phyloP scores from a whole-genome alignment of 2,329 filamentous ascomycete species.

The Intubia oerlemansii region DNA sequence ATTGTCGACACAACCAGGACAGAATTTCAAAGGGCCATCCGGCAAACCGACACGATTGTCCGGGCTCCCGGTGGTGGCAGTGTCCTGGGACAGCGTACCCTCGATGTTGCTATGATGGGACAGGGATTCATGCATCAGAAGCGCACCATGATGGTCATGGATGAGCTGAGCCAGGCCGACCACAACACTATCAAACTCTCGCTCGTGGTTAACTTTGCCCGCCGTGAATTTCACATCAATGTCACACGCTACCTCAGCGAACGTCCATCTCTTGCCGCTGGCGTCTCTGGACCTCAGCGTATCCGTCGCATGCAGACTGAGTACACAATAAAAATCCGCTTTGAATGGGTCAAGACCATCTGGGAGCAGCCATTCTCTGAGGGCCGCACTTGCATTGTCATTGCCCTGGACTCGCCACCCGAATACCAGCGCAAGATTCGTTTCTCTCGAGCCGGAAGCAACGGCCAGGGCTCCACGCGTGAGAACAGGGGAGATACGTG shows the following conservation, averaged over 20 bases:
- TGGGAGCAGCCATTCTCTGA: slow-evolving; percentile 15
- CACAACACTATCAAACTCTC: slow-evolving; percentile 9
- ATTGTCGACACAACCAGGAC: slow-evolving; percentile 2
- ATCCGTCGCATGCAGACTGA: slow-evolving; percentile 1
- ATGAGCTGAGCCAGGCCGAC: slow-evolving; percentile 14
- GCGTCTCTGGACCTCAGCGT: background rate
- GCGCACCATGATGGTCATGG: slow-evolving; percentile 37
- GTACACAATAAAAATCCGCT: slow-evolving; percentile 22
- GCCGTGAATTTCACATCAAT: slow-evolving; percentile 3
- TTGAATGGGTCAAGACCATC: slow-evolving; percentile 24
- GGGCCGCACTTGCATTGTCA: slow-evolving; percentile 18
- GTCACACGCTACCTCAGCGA: slow-evolving; percentile 2
- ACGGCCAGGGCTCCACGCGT: slow-evolving; percentile 14
- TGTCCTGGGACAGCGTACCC: slow-evolving; percentile 15
- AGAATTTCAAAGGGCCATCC: slow-evolving; percentile 7
- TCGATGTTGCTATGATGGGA: slow-evolving; percentile 26
- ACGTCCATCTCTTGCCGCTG: no score
- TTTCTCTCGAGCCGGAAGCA: slow-evolving; percentile 11
- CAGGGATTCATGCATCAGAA: slow-evolving; percentile 39
- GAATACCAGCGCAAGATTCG: slow-evolving; percentile 23
- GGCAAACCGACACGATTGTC: no score
- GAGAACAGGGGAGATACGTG: slow-evolving; percentile 22
- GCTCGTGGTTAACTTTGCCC: slow-evolving; percentile 3
- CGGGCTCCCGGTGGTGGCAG: no score
- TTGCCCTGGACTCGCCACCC: slow-evolving; percentile 27